Base-by-base conservation (phyloP, 306 rosid species). In the Prunus mongolica region DNA sequence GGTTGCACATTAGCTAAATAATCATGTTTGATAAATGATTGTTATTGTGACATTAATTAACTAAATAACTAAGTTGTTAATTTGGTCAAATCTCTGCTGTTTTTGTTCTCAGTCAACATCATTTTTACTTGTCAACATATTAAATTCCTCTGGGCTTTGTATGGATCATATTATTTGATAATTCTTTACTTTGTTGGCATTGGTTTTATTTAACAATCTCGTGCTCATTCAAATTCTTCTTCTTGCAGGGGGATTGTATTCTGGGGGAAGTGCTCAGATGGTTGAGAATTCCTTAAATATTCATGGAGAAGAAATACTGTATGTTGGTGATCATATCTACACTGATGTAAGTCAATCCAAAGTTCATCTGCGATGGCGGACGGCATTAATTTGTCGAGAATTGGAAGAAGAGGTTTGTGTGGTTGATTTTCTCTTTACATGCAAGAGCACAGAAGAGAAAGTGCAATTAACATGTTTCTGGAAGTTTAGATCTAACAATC, bases 311-410 rank as follows among this genome's bases (percentile, higher is more conserved):
- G 99, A 95, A 81, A 92, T 95, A 75, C 76, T 95, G 80, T 95
- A 95, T 82, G 99, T 95, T 51, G 99, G 99, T 67, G 99, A 95
- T 83, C 99, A 95, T 83, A 95, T 95, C 69, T 95, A 92, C 81
- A 95, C 97, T 16, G 99, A 95, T 78, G 99, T 95, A 61, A 95
- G 99, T 83, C 97, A 90, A 81, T 92, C 99, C 78, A 92, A 95
- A 86, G 91, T 95, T 69, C 97, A 95, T 81, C 83, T 92, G 76
- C 89, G 99, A 74, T 95, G 99, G 99, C 88, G 99, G 80, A 95
- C 99, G 9, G 96, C 97, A 69, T 87, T 95, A 82, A 83, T 95
- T 84, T 89, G 91, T 78, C 89, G 97, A 80, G 99, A 95, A 85
- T 81, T 95, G 84, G 97, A 95, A 88, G 99, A 92, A 19, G 99